Percentiles rank a stretch among this genome's conserved stretches.
phyloP scores from a whole-genome alignment of 352 stramenopile species.

The Pythium volutum region DNA sequence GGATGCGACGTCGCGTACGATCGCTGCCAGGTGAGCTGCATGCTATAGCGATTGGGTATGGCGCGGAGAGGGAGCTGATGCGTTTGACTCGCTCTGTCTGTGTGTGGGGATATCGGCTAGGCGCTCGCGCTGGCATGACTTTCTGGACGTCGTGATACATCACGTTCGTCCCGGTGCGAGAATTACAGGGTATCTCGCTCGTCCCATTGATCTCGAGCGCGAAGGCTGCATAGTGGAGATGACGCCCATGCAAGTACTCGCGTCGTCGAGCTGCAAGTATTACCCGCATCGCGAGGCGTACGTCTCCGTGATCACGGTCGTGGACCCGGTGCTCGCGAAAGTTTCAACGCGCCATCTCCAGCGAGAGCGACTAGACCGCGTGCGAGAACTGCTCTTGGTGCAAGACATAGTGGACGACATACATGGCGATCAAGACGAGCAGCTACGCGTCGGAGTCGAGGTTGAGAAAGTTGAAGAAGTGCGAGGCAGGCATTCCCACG shows the following conservation, averaged over 20 bases:
- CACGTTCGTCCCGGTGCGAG: slow-evolving; percentile 45
- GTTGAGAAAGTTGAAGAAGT: background rate
- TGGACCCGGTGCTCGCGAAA: slow-evolving; percentile 24
- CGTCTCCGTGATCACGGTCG: slow-evolving; percentile 58
- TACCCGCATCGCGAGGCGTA: slow-evolving; percentile 61
- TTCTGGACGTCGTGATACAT: slow-evolving; percentile 51
- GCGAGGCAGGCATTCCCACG: background rate
- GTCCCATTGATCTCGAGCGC: slow-evolving; percentile 42
- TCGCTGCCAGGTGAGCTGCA: background rate
- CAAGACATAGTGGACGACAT: slow-evolving; percentile 6
- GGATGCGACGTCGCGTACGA: background rate
- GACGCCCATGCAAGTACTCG: slow-evolving; percentile 31
- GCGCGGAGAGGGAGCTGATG: background rate
- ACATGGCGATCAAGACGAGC: background rate
- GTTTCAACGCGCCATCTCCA: background rate
- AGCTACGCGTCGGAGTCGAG: background rate
- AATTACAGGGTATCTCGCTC: slow-evolving; percentile 67
- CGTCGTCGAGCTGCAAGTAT: slow-evolving; percentile 53
- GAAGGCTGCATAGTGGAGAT: slow-evolving; percentile 39
- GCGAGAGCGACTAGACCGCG: slow-evolving; percentile 10
- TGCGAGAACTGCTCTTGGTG: slow-evolving; percentile 9
- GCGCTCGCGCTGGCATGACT: slow-evolving; percentile 68
- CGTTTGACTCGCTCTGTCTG: background rate
- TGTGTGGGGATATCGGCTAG: slow-evolving; percentile 10
- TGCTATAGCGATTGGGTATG: background rate